Percentiles rank a stretch among this genome's conserved stretches.
These are phyloP conservation scores for Epithele typhae DNA, from an alignment of 768 basidiomycete genomes.

Conservation along the genomic window DNA sequence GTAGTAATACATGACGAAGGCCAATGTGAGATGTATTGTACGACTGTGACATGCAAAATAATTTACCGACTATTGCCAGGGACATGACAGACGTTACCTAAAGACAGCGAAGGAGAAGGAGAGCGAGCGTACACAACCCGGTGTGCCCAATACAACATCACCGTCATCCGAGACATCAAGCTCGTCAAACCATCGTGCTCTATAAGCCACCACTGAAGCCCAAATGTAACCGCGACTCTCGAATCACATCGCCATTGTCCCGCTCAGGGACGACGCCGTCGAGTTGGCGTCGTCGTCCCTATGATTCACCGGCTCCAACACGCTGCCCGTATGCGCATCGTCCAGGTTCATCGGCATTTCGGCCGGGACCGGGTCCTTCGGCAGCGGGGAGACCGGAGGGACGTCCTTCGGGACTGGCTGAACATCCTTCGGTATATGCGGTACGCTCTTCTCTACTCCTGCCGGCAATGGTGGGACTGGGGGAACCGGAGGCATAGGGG, in stretches of 20 bases:
- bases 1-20: no score
- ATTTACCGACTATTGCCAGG: conserved; percentile 3
- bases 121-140: neutral
- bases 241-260: conserved; percentile 13
- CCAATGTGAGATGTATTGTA: conserved; percentile 1
- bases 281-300: conserved; percentile 12
- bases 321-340: conserved; percentile 7
- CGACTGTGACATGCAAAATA: conserved; percentile 7
- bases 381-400: conserved; percentile 1
- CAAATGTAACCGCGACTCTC: no score
- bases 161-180: no score
- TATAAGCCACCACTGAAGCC: no score
- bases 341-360: conserved; percentile 13
- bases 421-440: conserved; percentile 5
- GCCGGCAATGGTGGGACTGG: conserved; percentile 4
- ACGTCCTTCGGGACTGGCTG: conserved; percentile 11
- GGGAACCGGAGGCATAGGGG: conserved; percentile 14
- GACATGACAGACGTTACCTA: neutral
- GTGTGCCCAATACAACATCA: neutral
- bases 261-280: conserved; percentile 6
- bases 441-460: conserved; percentile 7
- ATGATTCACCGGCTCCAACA: neutral
- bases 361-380: neutral
- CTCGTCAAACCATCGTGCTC: no score
- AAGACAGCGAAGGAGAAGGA: no score